These are phyloP conservation scores for Paramecium sonneborni DNA, from an alignment of 73 alveolate genomes.

Conservation along the genomic window DNA sequence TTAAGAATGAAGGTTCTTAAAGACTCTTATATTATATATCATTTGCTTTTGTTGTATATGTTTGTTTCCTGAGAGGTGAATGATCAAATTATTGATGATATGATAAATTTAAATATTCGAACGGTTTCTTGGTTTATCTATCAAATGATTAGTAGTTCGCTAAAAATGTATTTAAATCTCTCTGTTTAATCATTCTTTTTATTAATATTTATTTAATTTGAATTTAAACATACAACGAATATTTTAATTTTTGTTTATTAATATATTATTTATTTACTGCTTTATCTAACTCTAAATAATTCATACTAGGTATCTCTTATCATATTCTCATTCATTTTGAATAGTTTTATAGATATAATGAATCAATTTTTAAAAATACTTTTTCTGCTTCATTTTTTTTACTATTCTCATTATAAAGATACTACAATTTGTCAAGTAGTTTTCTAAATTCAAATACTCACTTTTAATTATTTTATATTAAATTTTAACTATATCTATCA, in stretches of 20 bases:
- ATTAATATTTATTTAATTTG: conserved; percentile 8
- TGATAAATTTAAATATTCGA: not conserved
- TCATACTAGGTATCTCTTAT: not conserved
- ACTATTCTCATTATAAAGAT: too few species aligned
- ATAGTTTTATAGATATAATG: too few species aligned
- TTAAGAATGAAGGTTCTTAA: not conserved
- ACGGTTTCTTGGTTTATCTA: conserved; percentile 21
- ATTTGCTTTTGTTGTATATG: not conserved
- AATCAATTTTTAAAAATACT: too few species aligned
- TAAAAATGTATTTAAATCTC: not conserved
- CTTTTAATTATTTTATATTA: too few species aligned
- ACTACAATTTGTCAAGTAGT: too few species aligned
- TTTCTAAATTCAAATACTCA: too few species aligned
- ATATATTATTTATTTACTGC: too few species aligned
- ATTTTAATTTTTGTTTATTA: not conserved
- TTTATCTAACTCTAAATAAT: too few species aligned
- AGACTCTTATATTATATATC: not conserved
- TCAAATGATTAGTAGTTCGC: not conserved
- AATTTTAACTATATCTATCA: too few species aligned
- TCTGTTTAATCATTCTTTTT: not conserved
- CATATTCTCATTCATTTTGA: too few species aligned
- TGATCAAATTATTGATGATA: conserved; percentile 3
- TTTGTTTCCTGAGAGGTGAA: not conserved
- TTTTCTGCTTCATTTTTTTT: too few species aligned
- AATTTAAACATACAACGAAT: conserved; percentile 9